phyloP scores from a whole-genome alignment of 305 asterid species.

The Solanum hybrid region DNA sequence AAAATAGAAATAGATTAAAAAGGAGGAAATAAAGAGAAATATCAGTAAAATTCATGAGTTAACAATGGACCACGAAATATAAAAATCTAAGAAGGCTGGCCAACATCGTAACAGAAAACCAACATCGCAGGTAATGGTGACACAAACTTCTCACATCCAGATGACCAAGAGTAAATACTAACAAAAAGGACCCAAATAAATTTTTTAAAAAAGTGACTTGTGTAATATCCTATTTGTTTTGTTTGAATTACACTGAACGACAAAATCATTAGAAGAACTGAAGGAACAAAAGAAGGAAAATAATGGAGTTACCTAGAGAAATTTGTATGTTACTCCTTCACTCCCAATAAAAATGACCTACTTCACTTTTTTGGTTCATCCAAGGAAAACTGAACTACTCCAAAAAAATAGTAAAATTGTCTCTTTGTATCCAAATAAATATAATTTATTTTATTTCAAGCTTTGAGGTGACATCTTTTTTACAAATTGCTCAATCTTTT shows the following conservation, averaged over 20 bases:
- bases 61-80: not conserved
- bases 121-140: not conserved
- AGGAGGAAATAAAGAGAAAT: not conserved
- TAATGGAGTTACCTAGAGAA: not conserved
- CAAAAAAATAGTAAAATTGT: not conserved
- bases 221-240: not conserved
- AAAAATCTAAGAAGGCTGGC: not conserved
- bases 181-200: not conserved
- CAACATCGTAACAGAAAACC: not conserved
- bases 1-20: not conserved
- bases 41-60: not conserved
- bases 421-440: not conserved
- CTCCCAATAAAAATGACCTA: not conserved
- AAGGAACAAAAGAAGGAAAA: not conserved
- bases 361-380: not conserved
- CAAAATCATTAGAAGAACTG: not conserved
- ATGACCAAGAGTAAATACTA: not conserved
- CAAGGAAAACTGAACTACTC: not conserved
- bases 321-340: not conserved
- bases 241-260: not conserved
- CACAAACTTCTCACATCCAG: not conserved
- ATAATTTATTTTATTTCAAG: not conserved
- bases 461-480: not conserved
- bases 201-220: fast-evolving
- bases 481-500: not conserved